Percentiles rank a stretch among this genome's conserved stretches.
Evolutionary conservation across 257 asterid species (phyloP).

Genomic region (Cynanchum wilfordii): DNA sequence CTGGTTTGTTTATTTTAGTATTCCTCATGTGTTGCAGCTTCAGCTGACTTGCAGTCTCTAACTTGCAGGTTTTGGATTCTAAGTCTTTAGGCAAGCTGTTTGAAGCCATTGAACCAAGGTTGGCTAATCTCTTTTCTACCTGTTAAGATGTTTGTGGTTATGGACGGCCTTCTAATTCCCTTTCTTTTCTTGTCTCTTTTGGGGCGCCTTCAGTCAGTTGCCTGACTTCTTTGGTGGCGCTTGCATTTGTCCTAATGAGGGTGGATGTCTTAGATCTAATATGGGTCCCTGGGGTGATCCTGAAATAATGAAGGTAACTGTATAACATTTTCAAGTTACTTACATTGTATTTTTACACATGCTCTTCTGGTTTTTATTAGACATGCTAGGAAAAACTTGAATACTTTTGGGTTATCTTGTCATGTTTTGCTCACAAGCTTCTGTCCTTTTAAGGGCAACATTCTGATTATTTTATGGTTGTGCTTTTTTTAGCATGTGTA

Average conservation of each 20-base stretch:
- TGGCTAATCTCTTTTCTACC: slow-evolving; percentile 13
- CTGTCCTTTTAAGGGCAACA: not conserved
- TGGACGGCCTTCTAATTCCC: not conserved
- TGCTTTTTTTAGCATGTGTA: slow-evolving; percentile 50
- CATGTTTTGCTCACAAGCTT: not conserved
- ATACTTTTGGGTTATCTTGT: too few relatives aligned
- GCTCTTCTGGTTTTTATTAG: not conserved
- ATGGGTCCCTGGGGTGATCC: slow-evolving; percentile 98
- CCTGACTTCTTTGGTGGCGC: slow-evolving; percentile 93
- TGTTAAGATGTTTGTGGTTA: not conserved
- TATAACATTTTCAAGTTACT: not conserved
- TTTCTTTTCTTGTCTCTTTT: not conserved
- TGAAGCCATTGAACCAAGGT: slow-evolving; percentile 82
- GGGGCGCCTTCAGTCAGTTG: slow-evolving; percentile 53
- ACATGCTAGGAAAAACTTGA: not conserved
- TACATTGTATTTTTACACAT: not conserved
- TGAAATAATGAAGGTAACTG: slow-evolving; percentile 74
- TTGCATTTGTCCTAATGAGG: slow-evolving; percentile 71
- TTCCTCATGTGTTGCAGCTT: slow-evolving; percentile 5
- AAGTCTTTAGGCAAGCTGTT: slow-evolving; percentile 69
- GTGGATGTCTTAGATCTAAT: slow-evolving; percentile 87
- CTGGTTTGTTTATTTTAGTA: not conserved
- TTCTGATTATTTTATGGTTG: not conserved
- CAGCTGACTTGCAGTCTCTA: slow-evolving; percentile 20
- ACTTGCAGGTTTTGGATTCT: slow-evolving; percentile 67